Percentiles rank a stretch among this genome's conserved stretches.
Conservation (phyloP, 2,329 filamentous ascomycete species). For the Piedraia hortae region DNA sequence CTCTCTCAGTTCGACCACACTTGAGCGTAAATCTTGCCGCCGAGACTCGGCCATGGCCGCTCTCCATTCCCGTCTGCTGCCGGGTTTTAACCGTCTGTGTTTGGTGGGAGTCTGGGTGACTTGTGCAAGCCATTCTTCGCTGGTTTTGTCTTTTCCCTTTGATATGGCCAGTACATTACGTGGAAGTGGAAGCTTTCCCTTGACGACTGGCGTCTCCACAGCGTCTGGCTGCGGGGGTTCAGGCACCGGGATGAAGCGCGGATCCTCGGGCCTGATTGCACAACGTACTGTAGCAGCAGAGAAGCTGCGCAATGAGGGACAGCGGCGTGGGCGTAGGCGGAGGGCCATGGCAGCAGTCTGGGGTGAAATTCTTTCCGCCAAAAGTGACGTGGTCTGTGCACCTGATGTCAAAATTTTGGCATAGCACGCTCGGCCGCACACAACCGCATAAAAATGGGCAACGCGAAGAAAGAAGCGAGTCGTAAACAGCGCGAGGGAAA, state of each 20-base stretch:
- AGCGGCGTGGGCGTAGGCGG: no score
- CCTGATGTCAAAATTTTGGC: no score
- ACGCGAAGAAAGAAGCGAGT: conserved; percentile 68
- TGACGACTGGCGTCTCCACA: conserved; percentile 23
- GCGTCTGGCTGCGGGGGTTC: conserved; percentile 42
- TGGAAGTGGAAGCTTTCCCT: conserved; percentile 61
- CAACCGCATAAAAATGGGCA: conserved; percentile 72
- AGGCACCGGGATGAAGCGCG: conserved; percentile 62
- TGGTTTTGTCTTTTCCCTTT: conserved; percentile 20
- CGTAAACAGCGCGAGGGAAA: conserved; percentile 69
- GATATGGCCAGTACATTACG: conserved; percentile 41
- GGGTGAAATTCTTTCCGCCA: no score
- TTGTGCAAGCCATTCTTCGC: conserved; percentile 19
- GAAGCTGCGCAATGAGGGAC: conserved; percentile 17
- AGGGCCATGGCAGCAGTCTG: no score
- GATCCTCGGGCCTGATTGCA: conserved; percentile 54
- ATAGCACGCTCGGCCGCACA: no score
- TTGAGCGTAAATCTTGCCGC: conserved; percentile 41
- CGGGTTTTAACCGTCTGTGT: conserved; percentile 11
- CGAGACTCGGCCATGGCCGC: conserved; percentile 42
- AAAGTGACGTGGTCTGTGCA: no score
- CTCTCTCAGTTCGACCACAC: conserved; percentile 38
- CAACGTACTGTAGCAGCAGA: conserved; percentile 18
- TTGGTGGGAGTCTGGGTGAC: conserved; percentile 3
- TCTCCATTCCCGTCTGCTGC: conserved; percentile 35